Percentiles rank a stretch among this genome's conserved stretches.
phyloP scores from a whole-genome alignment of 352 stramenopile genomes.

The Phytophthora capsici region DNA sequence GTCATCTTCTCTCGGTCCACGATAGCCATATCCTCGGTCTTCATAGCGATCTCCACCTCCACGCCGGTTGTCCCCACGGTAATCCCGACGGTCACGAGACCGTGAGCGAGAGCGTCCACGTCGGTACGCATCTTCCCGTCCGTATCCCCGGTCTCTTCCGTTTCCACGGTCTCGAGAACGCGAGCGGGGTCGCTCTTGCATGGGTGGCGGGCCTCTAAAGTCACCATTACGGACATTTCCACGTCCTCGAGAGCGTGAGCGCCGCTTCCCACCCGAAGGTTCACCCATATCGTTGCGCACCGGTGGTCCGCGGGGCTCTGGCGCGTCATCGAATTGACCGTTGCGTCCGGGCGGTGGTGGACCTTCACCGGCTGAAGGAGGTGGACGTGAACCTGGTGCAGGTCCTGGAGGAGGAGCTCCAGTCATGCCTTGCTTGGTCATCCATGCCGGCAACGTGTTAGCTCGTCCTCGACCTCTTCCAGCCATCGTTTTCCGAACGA shows the following conservation, averaged over 20 bases:
- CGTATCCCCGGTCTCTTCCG: slow-evolving; percentile 17
- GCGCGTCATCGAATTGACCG: slow-evolving; percentile 77
- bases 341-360: slow-evolving; percentile 33
- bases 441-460: slow-evolving; percentile 84
- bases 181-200: slow-evolving; percentile 34
- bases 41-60: slow-evolving; percentile 38
- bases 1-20: slow-evolving; percentile 26
- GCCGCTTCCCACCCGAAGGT: slow-evolving; percentile 26
- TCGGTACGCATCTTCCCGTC: slow-evolving; percentile 27
- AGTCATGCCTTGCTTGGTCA: slow-evolving; percentile 66
- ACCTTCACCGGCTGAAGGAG: slow-evolving; percentile 5
- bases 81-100: slow-evolving; percentile 34
- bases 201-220: slow-evolving; percentile 18
- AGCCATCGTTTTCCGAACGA: slow-evolving; percentile 50
- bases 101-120: slow-evolving; percentile 30
- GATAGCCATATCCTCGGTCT: slow-evolving; percentile 43
- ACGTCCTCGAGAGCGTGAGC: slow-evolving; percentile 31
- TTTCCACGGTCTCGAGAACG: slow-evolving; percentile 30
- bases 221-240: slow-evolving; percentile 17
- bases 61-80: slow-evolving; percentile 28
- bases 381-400: slow-evolving; percentile 7
- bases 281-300: slow-evolving; percentile 25
- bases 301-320: slow-evolving; percentile 27
- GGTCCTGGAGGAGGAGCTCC: slow-evolving; percentile 17
- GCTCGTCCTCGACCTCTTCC: slow-evolving; percentile 78